Evolutionary conservation across 331 rosid genomes (phyloP).

Genomic region (Stylosanthes scabra): DNA sequence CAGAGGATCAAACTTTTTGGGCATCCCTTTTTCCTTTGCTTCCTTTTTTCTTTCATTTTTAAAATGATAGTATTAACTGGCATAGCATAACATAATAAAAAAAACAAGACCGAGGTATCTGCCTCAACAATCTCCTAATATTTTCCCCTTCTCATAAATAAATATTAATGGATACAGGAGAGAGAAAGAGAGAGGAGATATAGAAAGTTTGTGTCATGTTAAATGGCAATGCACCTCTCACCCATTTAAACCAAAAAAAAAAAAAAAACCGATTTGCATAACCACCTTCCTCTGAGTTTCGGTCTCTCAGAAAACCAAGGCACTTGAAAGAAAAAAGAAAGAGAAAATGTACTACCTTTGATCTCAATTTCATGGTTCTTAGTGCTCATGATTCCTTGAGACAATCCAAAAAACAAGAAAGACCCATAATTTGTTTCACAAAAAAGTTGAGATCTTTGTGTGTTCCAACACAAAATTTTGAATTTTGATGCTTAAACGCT

Average conservation of each 20-base stretch:
- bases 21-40: background rate
- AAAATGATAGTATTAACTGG: slow-evolving; percentile 46
- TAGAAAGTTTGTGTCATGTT: slow-evolving; percentile 25
- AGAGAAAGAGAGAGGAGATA: background rate
- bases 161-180: background rate
- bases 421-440: slow-evolving; percentile 34
- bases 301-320: slow-evolving; percentile 34
- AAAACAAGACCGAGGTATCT: slow-evolving; percentile 41
- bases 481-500: background rate
- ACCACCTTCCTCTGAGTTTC: slow-evolving; percentile 38
- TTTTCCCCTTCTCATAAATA: background rate
- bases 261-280: slow-evolving; percentile 33
- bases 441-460: slow-evolving; percentile 41
- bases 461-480: background rate
- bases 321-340: background rate
- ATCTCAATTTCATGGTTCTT: slow-evolving; percentile 24
- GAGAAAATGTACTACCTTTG: slow-evolving; percentile 23
- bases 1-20: slow-evolving; percentile 38
- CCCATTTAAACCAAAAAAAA: background rate
- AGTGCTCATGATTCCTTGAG: slow-evolving; percentile 9
- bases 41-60: slow-evolving; percentile 19
- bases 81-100: slow-evolving; percentile 39
- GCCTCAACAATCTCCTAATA: slow-evolving; percentile 42
- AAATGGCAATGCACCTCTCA: slow-evolving; percentile 45
- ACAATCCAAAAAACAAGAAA: background rate